Base-by-base conservation (phyloP, 73 alveolate genomes). In the Blepharisma japonicum region DNA sequence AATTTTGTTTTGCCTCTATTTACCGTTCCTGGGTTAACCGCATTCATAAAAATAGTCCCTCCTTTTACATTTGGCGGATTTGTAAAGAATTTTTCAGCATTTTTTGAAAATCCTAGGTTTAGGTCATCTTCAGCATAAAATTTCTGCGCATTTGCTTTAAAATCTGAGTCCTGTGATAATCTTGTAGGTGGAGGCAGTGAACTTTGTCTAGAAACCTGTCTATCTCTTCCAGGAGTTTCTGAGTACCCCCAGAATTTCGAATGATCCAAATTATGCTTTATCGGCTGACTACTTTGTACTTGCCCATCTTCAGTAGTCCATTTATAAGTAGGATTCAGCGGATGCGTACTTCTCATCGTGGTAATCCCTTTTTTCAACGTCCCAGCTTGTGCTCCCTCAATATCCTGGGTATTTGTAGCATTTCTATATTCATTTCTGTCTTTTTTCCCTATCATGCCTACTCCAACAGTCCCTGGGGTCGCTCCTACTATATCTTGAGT, bases 311-410 rank as follows among this genome's bases (percentile, higher is more conserved):
- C 74, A 61, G 74, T 61, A 2, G 14, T 2, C 74, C 74, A 61
- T 25, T 20, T 61, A 46, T 82, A 82, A 4, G 8, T 42, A 18
- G 90, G 90, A 61, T 79, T 56, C 47, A 79, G 77, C 6, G 90
- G 90, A 46, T 82, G 45, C 6, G 82, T 82, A 6, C 1, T 14
- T 79, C 90, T 77, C 48, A 48, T n/a, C 0, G 87, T 32, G 11
- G 51, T 39, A 7, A 82, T 38, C 2, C 86, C 85, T 78, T 54
- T 78, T 66, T 77, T 78, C 39, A 82, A 6, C 0, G 90, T 42
- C 7, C 83, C 61, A 8, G 83, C 56, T 27, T 78, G 82, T 6
- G 90, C 90, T 18, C 90, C 90, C 20, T 8, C 76, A 14, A 82
- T 54, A 11, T 82, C 90, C 0, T 51, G 1, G 7, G 74, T 82